These are phyloP conservation scores for Cercophora samala DNA, from an alignment of 495 filamentous ascomycete genomes.

Conservation along the genomic window DNA sequence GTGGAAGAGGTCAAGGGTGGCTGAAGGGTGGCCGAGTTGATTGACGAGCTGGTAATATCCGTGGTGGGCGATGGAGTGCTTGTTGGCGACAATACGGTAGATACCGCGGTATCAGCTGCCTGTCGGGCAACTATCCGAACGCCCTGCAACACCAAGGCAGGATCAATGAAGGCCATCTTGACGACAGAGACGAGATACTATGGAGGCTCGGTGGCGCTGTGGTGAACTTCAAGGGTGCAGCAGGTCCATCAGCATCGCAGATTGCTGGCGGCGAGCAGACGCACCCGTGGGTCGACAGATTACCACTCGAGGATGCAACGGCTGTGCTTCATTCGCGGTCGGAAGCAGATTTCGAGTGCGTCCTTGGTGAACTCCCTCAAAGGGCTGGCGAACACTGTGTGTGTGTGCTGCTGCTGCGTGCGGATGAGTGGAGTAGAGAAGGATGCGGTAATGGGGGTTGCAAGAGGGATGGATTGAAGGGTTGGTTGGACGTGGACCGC, in stretches of 20 bases:
- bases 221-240: constrained; percentile 23
- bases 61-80: constrained; percentile 6
- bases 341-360: constrained; percentile 5
- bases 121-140: constrained; percentile 31
- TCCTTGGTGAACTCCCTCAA: constrained; percentile 20
- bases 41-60: not conserved
- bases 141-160: constrained; percentile 26
- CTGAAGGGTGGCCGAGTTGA: not conserved
- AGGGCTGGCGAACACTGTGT: constrained; percentile 9
- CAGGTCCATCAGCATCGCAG: constrained; percentile 30
- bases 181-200: constrained; percentile 12
- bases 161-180: constrained; percentile 33
- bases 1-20: not conserved
- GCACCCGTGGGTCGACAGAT: constrained; percentile 16
- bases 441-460: constrained; percentile 14
- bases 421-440: constrained; percentile 3
- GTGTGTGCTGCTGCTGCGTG: no score
- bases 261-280: constrained; percentile 14
- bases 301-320: not conserved
- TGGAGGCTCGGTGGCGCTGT: constrained; percentile 20
- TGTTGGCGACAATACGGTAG: not conserved
- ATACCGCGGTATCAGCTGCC: constrained; percentile 10
- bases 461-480: constrained; percentile 14
- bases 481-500: not conserved
- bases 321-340: not conserved